Evolutionary conservation across 2,329 filamentous ascomycete species (phyloP).

Genomic region (Sporothrix pseudoabietina): DNA sequence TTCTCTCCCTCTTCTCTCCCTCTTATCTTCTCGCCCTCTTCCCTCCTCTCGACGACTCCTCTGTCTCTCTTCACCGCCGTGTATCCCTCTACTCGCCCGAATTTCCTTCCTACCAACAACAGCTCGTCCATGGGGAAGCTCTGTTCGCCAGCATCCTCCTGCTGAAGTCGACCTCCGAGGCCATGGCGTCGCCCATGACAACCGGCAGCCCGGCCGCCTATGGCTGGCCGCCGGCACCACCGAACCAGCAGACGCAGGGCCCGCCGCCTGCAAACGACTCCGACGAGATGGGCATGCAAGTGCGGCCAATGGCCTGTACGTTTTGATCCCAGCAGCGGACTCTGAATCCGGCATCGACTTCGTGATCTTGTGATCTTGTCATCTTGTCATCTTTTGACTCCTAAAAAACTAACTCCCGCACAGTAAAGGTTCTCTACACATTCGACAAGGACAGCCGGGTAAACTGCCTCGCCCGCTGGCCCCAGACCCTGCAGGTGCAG

Average conservation of each 20-base stretch:
- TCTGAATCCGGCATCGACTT: neutral
- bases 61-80: neutral
- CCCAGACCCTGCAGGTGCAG: constrained; percentile 76
- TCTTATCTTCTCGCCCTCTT: neutral
- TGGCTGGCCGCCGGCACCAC: constrained; percentile 27
- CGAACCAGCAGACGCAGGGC: constrained; percentile 23
- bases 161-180: constrained; percentile 12
- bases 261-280: constrained; percentile 28
- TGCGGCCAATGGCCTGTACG: constrained; percentile 43
- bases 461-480: constrained; percentile 85
- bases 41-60: neutral
- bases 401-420: constrained; percentile 29
- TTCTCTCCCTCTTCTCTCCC: neutral
- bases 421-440: constrained; percentile 96
- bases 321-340: neutral
- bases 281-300: constrained; percentile 40
- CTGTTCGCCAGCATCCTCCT: neutral
- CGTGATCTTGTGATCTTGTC: neutral
- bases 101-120: neutral
- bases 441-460: constrained; percentile 88
- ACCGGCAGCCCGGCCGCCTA: constrained; percentile 29
- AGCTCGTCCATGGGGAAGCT: constrained; percentile 24
- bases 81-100: neutral
- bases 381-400: neutral
- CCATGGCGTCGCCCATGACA: constrained; percentile 35